These are phyloP conservation scores for Leptomonas seymouri DNA, from an alignment of 208 protist genomes.

Conservation along the genomic window DNA sequence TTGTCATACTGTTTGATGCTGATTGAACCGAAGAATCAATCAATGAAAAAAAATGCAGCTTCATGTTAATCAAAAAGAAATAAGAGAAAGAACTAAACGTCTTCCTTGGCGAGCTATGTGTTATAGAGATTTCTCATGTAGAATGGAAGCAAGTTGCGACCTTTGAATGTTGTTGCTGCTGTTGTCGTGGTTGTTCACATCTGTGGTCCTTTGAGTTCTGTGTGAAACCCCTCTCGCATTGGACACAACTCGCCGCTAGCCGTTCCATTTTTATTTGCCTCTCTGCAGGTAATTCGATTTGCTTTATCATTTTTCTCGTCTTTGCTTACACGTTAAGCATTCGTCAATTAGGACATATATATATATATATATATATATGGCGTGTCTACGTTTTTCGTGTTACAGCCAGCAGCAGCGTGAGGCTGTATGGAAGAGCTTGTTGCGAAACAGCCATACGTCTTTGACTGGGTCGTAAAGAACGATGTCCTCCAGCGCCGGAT, in stretches of 20 bases:
- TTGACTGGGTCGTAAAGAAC: conserved; percentile 80
- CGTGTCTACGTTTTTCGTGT: no score
- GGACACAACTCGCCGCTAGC: neutral
- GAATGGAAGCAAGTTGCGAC: no score
- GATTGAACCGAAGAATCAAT: no score
- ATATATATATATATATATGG: neutral
- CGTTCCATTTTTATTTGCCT: neutral
- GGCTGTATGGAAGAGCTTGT: conserved; percentile 75
- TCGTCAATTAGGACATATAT: neutral
- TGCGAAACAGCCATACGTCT: conserved; percentile 77
- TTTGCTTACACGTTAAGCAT: no score
- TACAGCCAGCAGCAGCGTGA: conserved; percentile 60
- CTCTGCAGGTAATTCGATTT: neutral
- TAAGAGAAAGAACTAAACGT: neutral
- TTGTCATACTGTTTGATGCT: no score
- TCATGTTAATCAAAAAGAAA: neutral
- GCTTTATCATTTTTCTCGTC: no score
- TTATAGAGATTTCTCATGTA: no score
- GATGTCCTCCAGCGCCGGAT: conserved; percentile 58
- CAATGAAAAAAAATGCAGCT: no score
- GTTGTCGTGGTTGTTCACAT: no score
- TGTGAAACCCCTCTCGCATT: neutral
- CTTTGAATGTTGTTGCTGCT: no score
- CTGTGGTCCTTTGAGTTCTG: no score
- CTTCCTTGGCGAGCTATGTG: no score